Conservation (phyloP, 2,329 filamentous ascomycete species). For the Alternaria viburni region DNA sequence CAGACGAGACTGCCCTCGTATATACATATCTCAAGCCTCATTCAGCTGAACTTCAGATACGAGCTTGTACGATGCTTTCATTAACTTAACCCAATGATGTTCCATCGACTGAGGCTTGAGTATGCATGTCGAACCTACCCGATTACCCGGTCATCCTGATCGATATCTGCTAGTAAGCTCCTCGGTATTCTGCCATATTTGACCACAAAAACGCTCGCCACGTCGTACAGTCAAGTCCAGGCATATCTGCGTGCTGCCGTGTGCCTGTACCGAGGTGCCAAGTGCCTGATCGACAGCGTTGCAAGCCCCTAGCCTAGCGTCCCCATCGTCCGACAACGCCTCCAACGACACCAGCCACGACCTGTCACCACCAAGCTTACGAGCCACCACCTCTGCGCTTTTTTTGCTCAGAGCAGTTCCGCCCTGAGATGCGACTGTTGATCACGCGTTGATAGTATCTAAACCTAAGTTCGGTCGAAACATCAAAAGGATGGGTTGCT, state of each 20-base stretch:
- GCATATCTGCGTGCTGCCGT: neutral
- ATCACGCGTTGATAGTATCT: neutral
- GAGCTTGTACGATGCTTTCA: neutral
- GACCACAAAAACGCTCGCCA: neutral
- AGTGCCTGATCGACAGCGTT: neutral
- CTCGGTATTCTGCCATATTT: no score
- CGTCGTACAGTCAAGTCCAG: neutral
- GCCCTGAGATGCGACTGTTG: neutral
- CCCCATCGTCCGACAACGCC: neutral
- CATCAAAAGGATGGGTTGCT: neutral
- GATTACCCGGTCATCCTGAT: neutral
- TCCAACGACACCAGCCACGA: neutral
- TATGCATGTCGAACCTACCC: neutral
- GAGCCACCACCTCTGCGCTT: neutral
- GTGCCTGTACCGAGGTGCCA: neutral
- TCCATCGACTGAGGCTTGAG: neutral
- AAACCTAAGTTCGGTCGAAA: neutral
- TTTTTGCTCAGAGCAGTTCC: no score
- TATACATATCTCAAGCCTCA: neutral
- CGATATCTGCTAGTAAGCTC: no score
- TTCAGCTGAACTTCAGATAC: neutral
- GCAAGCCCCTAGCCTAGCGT: neutral
- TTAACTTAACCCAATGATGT: neutral
- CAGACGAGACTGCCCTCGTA: neutral
- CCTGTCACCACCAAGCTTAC: neutral